Evolutionary conservation across 805 yeast genomes (phyloP).

Genomic region (Lachancea meyersii): DNA sequence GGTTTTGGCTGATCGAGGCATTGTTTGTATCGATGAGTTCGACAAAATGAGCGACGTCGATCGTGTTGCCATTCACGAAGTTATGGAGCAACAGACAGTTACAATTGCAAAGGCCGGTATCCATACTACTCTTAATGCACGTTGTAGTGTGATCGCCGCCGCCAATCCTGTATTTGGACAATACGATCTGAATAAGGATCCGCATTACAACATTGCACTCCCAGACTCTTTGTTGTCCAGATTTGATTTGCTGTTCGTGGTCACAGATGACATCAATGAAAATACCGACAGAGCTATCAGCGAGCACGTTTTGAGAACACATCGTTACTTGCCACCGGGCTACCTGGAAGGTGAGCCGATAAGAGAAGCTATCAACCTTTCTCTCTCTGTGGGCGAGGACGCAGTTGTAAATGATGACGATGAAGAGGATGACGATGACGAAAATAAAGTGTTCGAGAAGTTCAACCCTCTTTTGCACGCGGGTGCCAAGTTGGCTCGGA

Average conservation of each 20-base stretch:
- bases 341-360: conserved; percentile 90
- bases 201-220: conserved; percentile 91
- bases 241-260: conserved; percentile 91
- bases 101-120: conserved; percentile 98
- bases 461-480: conserved; percentile 77
- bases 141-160: conserved; percentile 96
- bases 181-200: conserved; percentile 91
- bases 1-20: conserved; percentile 96
- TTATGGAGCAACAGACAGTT: conserved; percentile 98
- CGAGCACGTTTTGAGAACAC: conserved; percentile 93
- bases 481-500: conserved; percentile 50
- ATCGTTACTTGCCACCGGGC: conserved; percentile 82
- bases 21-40: conserved; percentile 97
- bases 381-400: conserved; percentile 76
- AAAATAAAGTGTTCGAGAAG: conserved; percentile 62
- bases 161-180: conserved; percentile 98
- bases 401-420: conserved; percentile 26
- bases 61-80: conserved; percentile 98
- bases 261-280: conserved; percentile 90
- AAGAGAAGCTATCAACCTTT: conserved; percentile 63
- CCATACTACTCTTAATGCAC: conserved; percentile 90
- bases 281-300: conserved; percentile 78
- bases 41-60: conserved; percentile 97
- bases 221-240: conserved; percentile 96
- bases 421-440: conserved; percentile 45